These are phyloP conservation scores for Lobosporangium transversale DNA, from an alignment of 192 early-diverging fungal species.

Conservation along the genomic window DNA sequence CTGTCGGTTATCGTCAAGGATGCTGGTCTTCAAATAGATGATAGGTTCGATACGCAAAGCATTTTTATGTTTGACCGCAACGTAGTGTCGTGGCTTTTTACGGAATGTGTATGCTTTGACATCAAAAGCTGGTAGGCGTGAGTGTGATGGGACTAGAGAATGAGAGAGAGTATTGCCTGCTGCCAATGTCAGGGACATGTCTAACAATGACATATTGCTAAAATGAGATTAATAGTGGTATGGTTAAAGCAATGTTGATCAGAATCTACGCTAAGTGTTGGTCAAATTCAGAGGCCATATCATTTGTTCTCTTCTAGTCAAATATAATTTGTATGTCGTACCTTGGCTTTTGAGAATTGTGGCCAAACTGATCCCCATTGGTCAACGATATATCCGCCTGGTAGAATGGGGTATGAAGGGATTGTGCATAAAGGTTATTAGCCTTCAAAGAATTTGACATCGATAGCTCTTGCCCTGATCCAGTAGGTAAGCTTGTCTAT, in stretches of 20 bases:
- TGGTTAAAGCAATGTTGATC: too few species aligned
- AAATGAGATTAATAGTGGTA: background rate
- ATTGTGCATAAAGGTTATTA: slow-evolving; percentile 44
- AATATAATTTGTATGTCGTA: background rate
- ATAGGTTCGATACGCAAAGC: slow-evolving; percentile 48
- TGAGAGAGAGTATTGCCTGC: slow-evolving; percentile 12
- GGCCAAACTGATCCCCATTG: slow-evolving; percentile 15
- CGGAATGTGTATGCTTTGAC: slow-evolving; percentile 52
- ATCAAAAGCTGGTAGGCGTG: slow-evolving; percentile 32
- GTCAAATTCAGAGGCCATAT: too few species aligned
- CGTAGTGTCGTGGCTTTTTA: slow-evolving; percentile 47
- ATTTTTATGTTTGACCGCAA: slow-evolving; percentile 51
- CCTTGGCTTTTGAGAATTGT: slow-evolving; percentile 13
- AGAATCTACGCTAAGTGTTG: too few species aligned
- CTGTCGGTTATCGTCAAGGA: slow-evolving; percentile 35
- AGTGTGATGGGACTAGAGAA: slow-evolving; percentile 1
- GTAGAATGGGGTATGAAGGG: slow-evolving; percentile 48
- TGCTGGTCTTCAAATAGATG: slow-evolving; percentile 46
- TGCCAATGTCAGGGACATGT: slow-evolving; percentile 16
- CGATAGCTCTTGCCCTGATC: slow-evolving; percentile 8
- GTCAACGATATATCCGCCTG: slow-evolving; percentile 30
- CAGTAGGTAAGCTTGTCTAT: slow-evolving; percentile 14
- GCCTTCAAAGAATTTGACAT: slow-evolving; percentile 17
- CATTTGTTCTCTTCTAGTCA: background rate
- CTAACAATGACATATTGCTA: slow-evolving; percentile 23